Evolutionary conservation across 2,329 filamentous ascomycete species (phyloP), one percentile per base, ranked within the genome.

Genomic region (Elsinoe fawcettii): DNA sequence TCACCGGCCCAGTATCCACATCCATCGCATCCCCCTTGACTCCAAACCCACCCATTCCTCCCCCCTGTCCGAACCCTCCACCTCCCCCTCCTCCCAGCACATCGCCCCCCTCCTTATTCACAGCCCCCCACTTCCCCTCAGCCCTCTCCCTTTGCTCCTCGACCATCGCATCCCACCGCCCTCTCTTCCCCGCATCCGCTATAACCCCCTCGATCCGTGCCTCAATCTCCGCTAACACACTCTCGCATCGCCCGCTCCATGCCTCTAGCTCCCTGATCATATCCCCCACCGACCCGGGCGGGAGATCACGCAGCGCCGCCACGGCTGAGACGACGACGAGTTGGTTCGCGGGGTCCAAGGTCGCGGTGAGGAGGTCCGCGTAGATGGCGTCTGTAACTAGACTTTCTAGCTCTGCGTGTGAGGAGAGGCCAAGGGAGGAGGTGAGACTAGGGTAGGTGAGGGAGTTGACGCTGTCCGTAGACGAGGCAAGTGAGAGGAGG

Each of bases 381-480:
- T 96, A 97, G 67, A 96, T 87, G 64, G 90, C 87, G 36, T 84
- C 84, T 64, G 92, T 93, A 63, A 97, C 84, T 60, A 96, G 82
- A 63, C 86, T 82, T 76, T 99, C 93, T 56, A 99, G 83, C 44
- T 88, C 83, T 41, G 86, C 80, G 22, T 81, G 69, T 32, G 80
- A 82, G 27, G 80, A 67, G 14, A 97, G 83, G 56, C 80, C 82
- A 44, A 99, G 83, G 0, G 80, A 77, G 5, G 70, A 63, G 65
- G 85, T 82, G 20, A 97, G 82, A 30, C 80, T 75, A 18, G 76
- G 68, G 74, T 99, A 99, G 54, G 81, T 86, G 22, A 97, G 83
- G 37, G 73, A 73, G 18, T 63, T 60, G 66, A 83, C 82, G 34
- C 47, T 80, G 78, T 65, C 25, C 1, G 62, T 46, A 12, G 59